Evolutionary conservation across 495 filamentous ascomycete genomes (phyloP).

Genomic region (Neurospora sp.): DNA sequence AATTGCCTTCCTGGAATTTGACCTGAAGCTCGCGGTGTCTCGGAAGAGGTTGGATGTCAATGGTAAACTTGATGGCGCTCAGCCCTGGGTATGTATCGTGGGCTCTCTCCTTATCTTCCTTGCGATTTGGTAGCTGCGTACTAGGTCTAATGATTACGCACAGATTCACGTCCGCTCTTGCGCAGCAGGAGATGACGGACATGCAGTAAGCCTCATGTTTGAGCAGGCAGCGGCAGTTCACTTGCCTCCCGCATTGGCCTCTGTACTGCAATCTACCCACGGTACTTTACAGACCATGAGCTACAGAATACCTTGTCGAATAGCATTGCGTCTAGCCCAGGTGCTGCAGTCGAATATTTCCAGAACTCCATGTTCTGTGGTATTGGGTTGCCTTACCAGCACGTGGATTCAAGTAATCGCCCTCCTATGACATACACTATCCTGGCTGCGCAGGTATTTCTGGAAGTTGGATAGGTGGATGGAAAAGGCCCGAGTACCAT

Average conservation of each 20-base stretch:
- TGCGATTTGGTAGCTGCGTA: background rate
- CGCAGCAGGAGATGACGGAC: background rate
- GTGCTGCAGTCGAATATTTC: background rate
- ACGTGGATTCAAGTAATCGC: background rate
- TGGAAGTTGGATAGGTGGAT: background rate
- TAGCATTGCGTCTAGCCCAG: background rate
- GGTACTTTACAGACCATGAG: background rate
- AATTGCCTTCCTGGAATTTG: background rate
- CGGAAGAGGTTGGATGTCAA: background rate
- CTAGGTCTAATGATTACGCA: background rate
- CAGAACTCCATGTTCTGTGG: background rate
- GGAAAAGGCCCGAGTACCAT: background rate
- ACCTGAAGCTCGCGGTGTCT: background rate
- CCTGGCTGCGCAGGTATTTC: background rate
- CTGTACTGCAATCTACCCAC: background rate
- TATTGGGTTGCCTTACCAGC: background rate
- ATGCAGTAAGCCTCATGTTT: background rate
- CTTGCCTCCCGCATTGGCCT: background rate
- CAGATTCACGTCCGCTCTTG: background rate
- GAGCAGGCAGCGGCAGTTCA: background rate
- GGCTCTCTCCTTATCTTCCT: background rate
- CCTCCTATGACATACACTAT: background rate
- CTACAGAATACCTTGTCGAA: background rate
- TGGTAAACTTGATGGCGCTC: background rate
- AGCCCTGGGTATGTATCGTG: background rate